A percentile compares a stretch with the other conserved stretches of the same genome.
Conservation (phyloP, 2,329 filamentous ascomycete species). For the Hirsutella rhossiliensis region DNA sequence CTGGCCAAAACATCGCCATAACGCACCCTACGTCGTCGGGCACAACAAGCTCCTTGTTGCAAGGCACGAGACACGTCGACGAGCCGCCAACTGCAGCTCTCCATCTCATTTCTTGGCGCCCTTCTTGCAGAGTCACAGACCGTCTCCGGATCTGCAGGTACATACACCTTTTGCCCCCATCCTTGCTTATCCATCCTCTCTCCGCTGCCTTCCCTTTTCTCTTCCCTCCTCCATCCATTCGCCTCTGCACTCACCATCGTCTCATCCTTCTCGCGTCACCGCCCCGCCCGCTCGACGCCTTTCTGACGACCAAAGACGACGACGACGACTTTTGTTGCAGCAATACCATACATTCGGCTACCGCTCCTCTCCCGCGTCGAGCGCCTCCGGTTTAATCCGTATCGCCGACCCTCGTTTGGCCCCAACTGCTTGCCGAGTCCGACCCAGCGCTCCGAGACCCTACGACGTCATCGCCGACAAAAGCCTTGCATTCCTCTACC, state of each 20-base stretch:
- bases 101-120: not conserved
- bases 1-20: not conserved
- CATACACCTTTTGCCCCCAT: slow-evolving; percentile 5
- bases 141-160: slow-evolving; percentile 12
- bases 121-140: not conserved
- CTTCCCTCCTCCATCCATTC: not conserved
- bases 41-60: not conserved
- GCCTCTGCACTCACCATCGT: not conserved
- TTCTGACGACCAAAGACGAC: no score
- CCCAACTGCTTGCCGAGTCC: slow-evolving; percentile 6
- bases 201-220: not conserved
- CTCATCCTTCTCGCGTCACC: not conserved
- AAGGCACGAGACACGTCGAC: not conserved
- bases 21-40: not conserved
- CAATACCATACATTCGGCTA: not conserved
- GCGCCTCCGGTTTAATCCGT: slow-evolving; percentile 5
- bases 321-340: no score
- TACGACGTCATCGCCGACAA: slow-evolving; percentile 9
- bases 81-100: not conserved
- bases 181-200: slow-evolving; percentile 1
- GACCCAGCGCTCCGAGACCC: slow-evolving; percentile 6
- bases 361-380: not conserved
- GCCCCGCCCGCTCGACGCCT: not conserved
- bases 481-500: not conserved
- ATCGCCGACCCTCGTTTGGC: slow-evolving; percentile 6